Conservation (phyloP, 805 yeast genomes). For the Saccharomyces eubayanus region DNA sequence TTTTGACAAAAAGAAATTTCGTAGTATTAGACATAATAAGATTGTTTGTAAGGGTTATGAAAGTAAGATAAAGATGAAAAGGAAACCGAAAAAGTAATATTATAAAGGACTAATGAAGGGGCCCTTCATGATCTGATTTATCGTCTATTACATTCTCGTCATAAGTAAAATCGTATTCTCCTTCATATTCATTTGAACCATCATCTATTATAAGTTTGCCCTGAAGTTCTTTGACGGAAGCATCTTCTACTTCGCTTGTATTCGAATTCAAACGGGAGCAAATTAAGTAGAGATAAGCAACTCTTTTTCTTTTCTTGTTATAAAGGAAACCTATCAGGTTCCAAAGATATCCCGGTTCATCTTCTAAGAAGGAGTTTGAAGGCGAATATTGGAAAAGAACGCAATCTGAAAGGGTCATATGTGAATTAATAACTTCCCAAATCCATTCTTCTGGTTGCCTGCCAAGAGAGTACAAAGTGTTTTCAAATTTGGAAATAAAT, state of each 20-base stretch:
- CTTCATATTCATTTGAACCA: conserved; percentile 33
- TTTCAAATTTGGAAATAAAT: conserved; percentile 62
- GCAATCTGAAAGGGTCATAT: conserved; percentile 57
- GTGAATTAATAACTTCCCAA: conserved; percentile 82
- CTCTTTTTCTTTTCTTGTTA: conserved; percentile 86
- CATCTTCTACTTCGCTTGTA: conserved; percentile 35
- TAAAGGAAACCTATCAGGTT: conserved; percentile 78
- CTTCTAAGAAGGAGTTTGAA: conserved; percentile 30
- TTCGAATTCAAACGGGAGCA: conserved; percentile 39
- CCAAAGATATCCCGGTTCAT: conserved; percentile 37
- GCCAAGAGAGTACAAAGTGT: conserved; percentile 61
- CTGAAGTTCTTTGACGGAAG: conserved; percentile 19
- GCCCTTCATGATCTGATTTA: conserved; percentile 28
- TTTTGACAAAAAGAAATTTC: neutral
- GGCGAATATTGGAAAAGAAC: conserved; percentile 54
- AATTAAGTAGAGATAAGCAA: conserved; percentile 71
- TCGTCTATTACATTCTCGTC: conserved; percentile 35
- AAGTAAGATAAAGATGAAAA: neutral
- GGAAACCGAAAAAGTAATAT: neutral
- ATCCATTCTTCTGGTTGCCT: conserved; percentile 55
- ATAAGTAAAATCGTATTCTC: conserved; percentile 40
- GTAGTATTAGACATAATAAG: neutral
- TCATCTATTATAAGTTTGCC: conserved; percentile 33
- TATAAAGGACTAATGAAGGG: neutral
- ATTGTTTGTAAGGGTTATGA: neutral